Percentiles rank a stretch among this genome's conserved stretches.
Evolutionary conservation across 164 flowering plant genomes (phyloP).

Genomic region (Vitis amurensis): DNA sequence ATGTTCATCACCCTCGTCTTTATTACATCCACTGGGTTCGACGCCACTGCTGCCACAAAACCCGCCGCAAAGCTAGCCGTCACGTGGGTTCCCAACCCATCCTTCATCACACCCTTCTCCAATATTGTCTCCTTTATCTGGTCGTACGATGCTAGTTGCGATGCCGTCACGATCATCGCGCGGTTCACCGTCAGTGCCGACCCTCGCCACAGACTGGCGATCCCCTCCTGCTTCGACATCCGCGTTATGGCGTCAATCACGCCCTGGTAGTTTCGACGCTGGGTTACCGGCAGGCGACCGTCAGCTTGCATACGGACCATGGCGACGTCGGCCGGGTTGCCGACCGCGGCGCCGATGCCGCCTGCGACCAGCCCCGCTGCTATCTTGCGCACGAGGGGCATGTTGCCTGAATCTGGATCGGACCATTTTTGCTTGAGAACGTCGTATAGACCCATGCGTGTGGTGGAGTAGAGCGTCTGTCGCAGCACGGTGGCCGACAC

Average conservation of each 20-base stretch:
- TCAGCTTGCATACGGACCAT: constrained; percentile 97
- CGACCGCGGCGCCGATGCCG: constrained; percentile 76
- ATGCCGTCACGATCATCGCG: constrained; percentile 90
- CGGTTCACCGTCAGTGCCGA: constrained; percentile 85
- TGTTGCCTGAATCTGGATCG: constrained; percentile 45
- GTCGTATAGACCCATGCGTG: constrained; percentile 91
- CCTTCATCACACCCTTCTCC: constrained; percentile 49
- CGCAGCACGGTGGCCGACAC: constrained; percentile 92
- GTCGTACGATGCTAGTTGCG: constrained; percentile 88
- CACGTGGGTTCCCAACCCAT: constrained; percentile 83
- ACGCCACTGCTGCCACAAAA: constrained; percentile 79
- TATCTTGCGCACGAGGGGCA: constrained; percentile 60
- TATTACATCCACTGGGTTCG: constrained; percentile 87
- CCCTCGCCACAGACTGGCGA: constrained; percentile 82
- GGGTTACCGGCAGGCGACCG: constrained; percentile 66
- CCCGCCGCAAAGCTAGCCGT: constrained; percentile 86
- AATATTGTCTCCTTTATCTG: constrained; percentile 75
- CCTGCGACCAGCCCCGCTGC: constrained; percentile 75
- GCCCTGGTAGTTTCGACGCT: constrained; percentile 73
- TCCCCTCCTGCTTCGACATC: constrained; percentile 68
- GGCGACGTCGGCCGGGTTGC: constrained; percentile 93
- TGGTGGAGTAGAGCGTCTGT: constrained; percentile 84
- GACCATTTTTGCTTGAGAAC: constrained; percentile 66
- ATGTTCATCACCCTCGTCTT: constrained; percentile 91
- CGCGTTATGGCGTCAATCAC: constrained; percentile 68